phyloP scores from a whole-genome alignment of 345 rosid species.

The Corymbia maculata region DNA sequence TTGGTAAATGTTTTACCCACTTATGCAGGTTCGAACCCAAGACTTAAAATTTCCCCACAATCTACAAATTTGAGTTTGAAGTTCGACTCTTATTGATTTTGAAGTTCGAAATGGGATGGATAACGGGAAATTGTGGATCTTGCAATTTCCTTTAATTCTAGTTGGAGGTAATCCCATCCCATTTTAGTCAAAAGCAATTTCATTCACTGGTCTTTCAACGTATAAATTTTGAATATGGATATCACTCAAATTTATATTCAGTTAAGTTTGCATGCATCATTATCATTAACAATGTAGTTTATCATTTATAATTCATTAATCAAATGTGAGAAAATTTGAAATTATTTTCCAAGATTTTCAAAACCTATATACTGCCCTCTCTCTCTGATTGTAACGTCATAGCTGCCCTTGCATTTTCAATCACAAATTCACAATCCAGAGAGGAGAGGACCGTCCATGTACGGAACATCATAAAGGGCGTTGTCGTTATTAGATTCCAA shows the following conservation, averaged over 20 bases:
- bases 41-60: neutral
- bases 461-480: neutral
- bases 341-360: neutral
- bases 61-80: neutral
- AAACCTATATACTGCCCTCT: neutral
- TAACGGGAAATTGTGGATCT: neutral
- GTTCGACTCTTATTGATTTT: neutral
- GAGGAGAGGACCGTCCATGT: neutral
- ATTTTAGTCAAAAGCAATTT: accelerated
- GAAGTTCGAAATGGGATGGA: neutral
- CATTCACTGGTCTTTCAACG: accelerated
- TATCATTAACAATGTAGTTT: accelerated
- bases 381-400: neutral
- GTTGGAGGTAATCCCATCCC: neutral
- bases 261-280: neutral
- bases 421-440: neutral
- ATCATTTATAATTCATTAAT: neutral
- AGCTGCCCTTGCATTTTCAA: neutral
- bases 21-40: neutral
- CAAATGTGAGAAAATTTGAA: neutral
- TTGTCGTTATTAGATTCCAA: neutral
- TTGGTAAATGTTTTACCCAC: neutral
- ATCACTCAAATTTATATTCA: neutral
- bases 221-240: accelerated
- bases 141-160: accelerated